phyloP scores from a whole-genome alignment of 768 basidiomycete species.

The Serendipita sp. region DNA sequence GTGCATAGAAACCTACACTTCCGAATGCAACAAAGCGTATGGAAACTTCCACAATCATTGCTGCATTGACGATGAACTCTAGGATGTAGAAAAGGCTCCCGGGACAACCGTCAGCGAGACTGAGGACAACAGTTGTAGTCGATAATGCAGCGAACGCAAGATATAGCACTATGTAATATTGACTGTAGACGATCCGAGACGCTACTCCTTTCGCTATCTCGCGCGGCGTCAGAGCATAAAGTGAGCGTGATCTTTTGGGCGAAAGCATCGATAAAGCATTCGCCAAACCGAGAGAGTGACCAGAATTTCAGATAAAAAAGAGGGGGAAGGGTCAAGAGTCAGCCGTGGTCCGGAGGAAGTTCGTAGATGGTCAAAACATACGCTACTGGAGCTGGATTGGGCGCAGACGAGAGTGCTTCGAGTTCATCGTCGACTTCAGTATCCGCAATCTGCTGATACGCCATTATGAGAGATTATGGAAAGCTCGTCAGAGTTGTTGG shows the following conservation, averaged over 20 bases:
- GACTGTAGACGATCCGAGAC: conserved; percentile 78
- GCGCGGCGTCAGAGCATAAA: conserved; percentile 65
- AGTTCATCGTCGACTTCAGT: not conserved
- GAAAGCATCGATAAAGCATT: not conserved
- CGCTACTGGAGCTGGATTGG: not conserved
- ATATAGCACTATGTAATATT: conserved; percentile 76
- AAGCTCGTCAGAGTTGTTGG: not conserved
- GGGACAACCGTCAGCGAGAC: conserved; percentile 70
- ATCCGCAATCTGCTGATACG: not conserved
- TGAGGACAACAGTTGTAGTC: conserved; percentile 70
- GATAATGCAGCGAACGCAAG: conserved; percentile 78
- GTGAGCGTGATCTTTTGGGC: conserved; percentile 35
- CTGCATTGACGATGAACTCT: conserved; percentile 72
- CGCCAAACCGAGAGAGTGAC: not conserved
- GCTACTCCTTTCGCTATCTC: conserved; percentile 77
- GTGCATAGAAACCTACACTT: conserved; percentile 37
- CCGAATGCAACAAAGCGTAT: conserved; percentile 90
- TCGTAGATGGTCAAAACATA: not conserved
- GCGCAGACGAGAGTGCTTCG: not conserved
- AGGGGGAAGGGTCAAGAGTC: not conserved
- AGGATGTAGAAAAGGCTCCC: conserved; percentile 77
- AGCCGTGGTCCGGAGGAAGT: not conserved
- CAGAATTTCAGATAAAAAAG: not conserved
- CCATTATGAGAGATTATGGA: not conserved
- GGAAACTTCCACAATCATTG: conserved; percentile 88